These are phyloP conservation scores for Exophiala xenobiotica DNA, from an alignment of 2,329 filamentous ascomycete species.

Conservation along the genomic window DNA sequence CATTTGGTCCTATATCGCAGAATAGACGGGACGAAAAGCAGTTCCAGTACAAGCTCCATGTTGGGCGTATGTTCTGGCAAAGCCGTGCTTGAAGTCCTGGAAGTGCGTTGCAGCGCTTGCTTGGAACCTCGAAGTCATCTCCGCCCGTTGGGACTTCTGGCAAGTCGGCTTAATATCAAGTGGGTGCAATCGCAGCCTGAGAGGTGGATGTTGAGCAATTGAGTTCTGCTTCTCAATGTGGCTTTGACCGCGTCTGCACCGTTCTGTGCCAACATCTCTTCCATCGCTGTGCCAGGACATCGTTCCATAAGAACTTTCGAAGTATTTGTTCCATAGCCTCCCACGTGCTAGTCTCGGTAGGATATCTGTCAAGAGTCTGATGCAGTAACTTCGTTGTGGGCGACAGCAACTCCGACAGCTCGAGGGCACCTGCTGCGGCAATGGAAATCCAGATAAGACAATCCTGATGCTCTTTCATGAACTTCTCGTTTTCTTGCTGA, in stretches of 20 bases:
- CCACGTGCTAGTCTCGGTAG: slow-evolving; percentile 15
- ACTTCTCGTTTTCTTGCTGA: slow-evolving; percentile 3
- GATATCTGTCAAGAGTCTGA: slow-evolving; percentile 17
- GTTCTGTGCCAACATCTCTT: slow-evolving; percentile 15
- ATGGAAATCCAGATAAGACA: slow-evolving; percentile 22
- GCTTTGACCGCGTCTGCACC: slow-evolving; percentile 7
- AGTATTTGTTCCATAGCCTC: slow-evolving; percentile 16
- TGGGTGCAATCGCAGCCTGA: no score
- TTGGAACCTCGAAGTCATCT: no score
- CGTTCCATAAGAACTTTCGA: slow-evolving; percentile 20
- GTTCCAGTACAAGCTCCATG: no score
- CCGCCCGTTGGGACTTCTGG: no score
- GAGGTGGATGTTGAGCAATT: no score
- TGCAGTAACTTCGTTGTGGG: slow-evolving; percentile 13
- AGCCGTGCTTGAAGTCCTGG: no score
- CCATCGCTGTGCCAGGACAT: slow-evolving; percentile 14
- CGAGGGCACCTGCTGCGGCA: slow-evolving; percentile 15
- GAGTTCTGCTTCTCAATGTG: no score
- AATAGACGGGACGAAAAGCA: no score
- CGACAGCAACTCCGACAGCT: slow-evolving; percentile 9
- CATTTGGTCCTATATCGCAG: no score
- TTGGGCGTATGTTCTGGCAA: no score
- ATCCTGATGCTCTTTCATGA: slow-evolving; percentile 10
- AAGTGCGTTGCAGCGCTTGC: no score
- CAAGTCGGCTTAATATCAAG: no score